Evolutionary conservation across 257 asterid genomes (phyloP), one percentile per base, ranked within the genome.

Genomic region (Leonotis leonurus): DNA sequence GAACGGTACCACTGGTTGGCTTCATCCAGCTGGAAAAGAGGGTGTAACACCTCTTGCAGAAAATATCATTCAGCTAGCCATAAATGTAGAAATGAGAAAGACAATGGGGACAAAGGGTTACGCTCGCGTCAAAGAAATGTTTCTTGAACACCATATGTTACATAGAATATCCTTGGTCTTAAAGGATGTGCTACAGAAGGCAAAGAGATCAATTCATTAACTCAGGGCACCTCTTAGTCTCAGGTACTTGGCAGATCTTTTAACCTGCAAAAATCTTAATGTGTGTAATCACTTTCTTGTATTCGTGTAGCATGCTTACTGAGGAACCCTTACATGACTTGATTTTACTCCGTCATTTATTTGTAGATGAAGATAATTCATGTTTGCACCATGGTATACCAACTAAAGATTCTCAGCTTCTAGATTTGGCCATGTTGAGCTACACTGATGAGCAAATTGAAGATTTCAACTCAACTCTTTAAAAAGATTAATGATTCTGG

Each of bases 1-100:
- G 3, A 82, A 93, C 24, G 90, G 92, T 45, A 78, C 90, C 27
- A 93, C 97, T 0, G 99, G 99, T 32, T 77, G 81, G 83, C 76
- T 92, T 60, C 96, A 92, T 68, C 95, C 96, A 3, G 82, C 86
- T 33, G 99, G 99, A 40, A 92, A 92, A 83, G 97, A 89, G 59
- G 99, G 99, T 3, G 63, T 92, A 40, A 73, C 72, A 11, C 84
- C 91, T 36, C 95, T 92, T 27, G 95, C 96, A 16, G 78, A 79
- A 62, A 92, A 83, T 59, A 87, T 93, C 5, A 56, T 89, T 48
- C 78, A 61, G 66, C 78, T 93, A 43, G 91, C 97, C 58, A 74
- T 78, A 14, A 70, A 81, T 64, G 70, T 64, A 32, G 90, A 85
- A 70, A 64, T 25, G 74, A 81, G 97, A 79, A 83, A 48, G 59